A percentile compares a stretch with the other conserved stretches of the same genome.
Evolutionary conservation across 2,329 filamentous ascomycete species (phyloP).

Genomic region (Thelonectria blattea): DNA sequence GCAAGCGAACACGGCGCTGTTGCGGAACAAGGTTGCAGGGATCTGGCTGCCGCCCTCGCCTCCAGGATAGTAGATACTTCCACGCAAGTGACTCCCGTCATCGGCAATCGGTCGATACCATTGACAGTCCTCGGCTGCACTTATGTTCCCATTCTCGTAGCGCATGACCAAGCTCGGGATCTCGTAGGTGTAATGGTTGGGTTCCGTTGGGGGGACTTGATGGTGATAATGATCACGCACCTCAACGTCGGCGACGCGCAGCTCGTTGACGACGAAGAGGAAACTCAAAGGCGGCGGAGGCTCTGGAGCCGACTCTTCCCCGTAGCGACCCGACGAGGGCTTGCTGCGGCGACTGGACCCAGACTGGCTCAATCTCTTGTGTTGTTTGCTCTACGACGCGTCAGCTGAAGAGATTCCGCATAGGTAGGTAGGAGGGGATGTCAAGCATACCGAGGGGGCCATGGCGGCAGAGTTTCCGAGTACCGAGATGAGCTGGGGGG

Average conservation of each 20-base stretch:
- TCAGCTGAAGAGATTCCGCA: conserved; percentile 8
- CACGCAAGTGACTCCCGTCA: neutral
- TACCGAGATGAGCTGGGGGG: neutral
- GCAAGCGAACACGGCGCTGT: conserved; percentile 45
- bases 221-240: conserved; percentile 30
- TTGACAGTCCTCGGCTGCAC: conserved; percentile 25
- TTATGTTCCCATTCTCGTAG: conserved; percentile 42
- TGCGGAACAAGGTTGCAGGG: conserved; percentile 28
- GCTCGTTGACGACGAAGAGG: conserved; percentile 48
- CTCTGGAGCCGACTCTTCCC: neutral
- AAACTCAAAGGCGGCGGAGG: conserved; percentile 37
- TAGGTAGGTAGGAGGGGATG: neutral
- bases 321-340: conserved; percentile 8
- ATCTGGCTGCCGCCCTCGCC: conserved; percentile 3
- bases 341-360: conserved; percentile 15
- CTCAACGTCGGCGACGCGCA: conserved; percentile 30
- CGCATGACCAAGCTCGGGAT: conserved; percentile 44
- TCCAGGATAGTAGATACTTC: conserved; percentile 9
- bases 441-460: conserved; percentile 18
- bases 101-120: conserved; percentile 27
- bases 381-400: conserved; percentile 13
- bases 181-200: conserved; percentile 38
- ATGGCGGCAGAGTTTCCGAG: conserved; percentile 2
- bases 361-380: conserved; percentile 1
- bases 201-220: conserved; percentile 37